phyloP scores from a whole-genome alignment of 305 asterid genomes.

The Striga hermonthica region DNA sequence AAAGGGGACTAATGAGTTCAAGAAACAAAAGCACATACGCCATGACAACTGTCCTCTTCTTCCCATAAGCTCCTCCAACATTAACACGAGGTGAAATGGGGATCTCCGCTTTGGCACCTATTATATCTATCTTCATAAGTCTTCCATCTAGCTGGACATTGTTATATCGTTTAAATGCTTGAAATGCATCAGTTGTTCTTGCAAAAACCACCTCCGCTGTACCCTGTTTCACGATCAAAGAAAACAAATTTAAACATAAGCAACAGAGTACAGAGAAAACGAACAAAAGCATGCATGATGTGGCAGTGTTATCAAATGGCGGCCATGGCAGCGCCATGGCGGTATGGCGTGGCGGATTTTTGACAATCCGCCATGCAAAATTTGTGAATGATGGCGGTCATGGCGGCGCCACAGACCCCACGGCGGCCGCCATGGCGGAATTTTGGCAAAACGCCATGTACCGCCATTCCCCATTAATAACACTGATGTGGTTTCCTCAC shows the following conservation, averaged over 20 bases:
- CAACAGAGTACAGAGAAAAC: not conserved
- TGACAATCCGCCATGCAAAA: no score
- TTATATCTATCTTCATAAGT: slow-evolving; percentile 83
- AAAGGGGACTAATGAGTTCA: not conserved
- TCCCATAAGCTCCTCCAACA: slow-evolving; percentile 60
- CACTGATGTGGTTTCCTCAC: no score
- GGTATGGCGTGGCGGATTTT: no score
- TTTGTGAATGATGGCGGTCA: no score
- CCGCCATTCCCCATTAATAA: no score
- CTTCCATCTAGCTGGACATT: slow-evolving; percentile 86
- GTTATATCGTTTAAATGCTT: slow-evolving; percentile 74
- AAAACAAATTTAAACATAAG: not conserved
- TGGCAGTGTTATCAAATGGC: not conserved
- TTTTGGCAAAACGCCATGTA: no score
- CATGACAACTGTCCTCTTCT: slow-evolving; percentile 65
- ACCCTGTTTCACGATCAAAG: slow-evolving; percentile 45
- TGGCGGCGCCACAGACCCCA: no score
- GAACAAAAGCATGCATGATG: not conserved
- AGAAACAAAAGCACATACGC: slow-evolving; percentile 41
- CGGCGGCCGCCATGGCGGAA: no score
- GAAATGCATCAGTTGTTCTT: slow-evolving; percentile 80
- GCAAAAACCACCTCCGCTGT: slow-evolving; percentile 83
- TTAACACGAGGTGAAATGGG: slow-evolving; percentile 75
- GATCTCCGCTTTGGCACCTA: slow-evolving; percentile 49
- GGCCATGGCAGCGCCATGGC: no score